Base-by-base conservation (phyloP, 441 rosid species). In the Eruca vesicaria region DNA sequence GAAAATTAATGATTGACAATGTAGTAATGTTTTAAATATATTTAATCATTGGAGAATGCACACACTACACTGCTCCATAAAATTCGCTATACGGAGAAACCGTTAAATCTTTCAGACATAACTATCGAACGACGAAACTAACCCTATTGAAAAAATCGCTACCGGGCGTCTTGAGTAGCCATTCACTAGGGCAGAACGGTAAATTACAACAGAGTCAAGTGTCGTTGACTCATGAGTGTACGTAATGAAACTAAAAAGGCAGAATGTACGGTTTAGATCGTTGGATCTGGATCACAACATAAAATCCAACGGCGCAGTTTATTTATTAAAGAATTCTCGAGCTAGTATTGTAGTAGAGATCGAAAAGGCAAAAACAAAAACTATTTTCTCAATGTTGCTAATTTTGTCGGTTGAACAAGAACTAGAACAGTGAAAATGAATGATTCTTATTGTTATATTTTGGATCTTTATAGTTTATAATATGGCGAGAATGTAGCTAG, bases 261-360 rank as follows among this genome's bases (percentile, higher is more conserved):
- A 55, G 82, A 82, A 81, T 77, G 76, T 86, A 86, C 92, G 92
- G 81, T 85, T 70, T 79, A 82, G 97, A 94, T 93, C 84, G 71
- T 77, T 78, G 72, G 88, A 90, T 92, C 88, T 81, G 73, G 79
- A 82, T 89, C 81, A 9, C 7, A 32, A 14, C 7, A 33, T n/a
- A 52, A 26, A 38, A 56, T 76, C 10, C 32, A 72, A 86, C 85
- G 96, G 94, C 71, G 68, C 56, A 56, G 86, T 79, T 83, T 15
- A 74, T 36, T 57, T 19, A 14, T 52, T 18, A 52, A 3, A 52
- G 12, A 52, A 18, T 9, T 26, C 3, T 9, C 26, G 9, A 52
- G 57, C 26, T 52, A 52, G 23, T 52, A 9, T 9, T 52, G 57
- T 19, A 19, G 55, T 58, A 36, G 43, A 28, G 32, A 60, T 72